Evolutionary conservation across 1,284 basidiomycete species (phyloP), one percentile per base, ranked within the genome.

Genomic region (Apiotrichum brassicae): DNA sequence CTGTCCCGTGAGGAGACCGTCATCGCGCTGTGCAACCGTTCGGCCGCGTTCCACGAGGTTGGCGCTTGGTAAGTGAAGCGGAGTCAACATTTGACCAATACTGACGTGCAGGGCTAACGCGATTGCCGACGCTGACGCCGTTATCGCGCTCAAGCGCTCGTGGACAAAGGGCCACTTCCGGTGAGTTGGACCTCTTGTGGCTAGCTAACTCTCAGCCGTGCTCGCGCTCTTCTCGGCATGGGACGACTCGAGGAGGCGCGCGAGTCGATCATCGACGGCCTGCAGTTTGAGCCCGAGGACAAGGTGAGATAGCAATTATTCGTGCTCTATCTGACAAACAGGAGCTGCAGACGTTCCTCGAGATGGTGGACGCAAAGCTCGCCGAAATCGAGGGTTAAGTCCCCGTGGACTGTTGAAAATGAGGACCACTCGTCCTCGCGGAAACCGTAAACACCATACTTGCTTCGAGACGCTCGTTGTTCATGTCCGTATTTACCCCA

Each of bases 141-240:
- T 97, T 59, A 85, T 94, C 38, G 75, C 82, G 57, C 75, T 97
- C 48, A 87, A 89, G 68, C 79, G 84, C 51, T 83, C 83, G 24
- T 98, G 94, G 94, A 82, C 85, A 61, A 97, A 97, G 70, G 94
- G 92, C 0, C 90, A 97, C 70, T 95, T 94, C 77, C 78, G 94
- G 57, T 94, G 85, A 61, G 89, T 86, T 3, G 87, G 86, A 68
- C 24, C 14, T 25, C 8, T 18, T 3, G 12, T 16, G 14, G 14
- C 2, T 8, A 3, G 9, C 43, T 54, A 20, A 43, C 44, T 30
- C n/a, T 7, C 41, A 68, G 65, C 36, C 65, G 62, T 56, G 62
- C 66, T 0, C 56, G 70, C 19, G 91, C 94, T 0, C 76, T 97
- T 39, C 76, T 86, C 5, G 88, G 82, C n/a, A 75, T 98, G 49